Evolutionary conservation across 106 monocot species (phyloP).

Genomic region (Dendrobium nobile): DNA sequence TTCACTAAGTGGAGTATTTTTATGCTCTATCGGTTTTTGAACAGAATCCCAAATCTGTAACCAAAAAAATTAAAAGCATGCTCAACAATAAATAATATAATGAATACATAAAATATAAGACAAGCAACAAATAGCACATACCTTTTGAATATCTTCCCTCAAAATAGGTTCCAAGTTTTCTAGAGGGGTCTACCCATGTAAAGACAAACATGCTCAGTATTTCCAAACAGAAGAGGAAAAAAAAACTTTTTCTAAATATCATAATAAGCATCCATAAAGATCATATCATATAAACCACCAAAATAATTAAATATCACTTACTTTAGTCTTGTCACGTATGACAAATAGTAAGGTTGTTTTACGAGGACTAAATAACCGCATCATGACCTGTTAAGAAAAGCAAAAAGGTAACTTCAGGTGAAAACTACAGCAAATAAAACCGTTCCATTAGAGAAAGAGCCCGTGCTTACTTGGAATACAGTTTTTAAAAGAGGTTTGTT

Average conservation of each 20-base stretch:
- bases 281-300: neutral
- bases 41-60: conserved; percentile 96
- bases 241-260: conserved; percentile 1
- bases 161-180: conserved; percentile 88
- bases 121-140: conserved; percentile 11
- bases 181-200: conserved; percentile 61
- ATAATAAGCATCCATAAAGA: neutral
- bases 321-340: conserved; percentile 94
- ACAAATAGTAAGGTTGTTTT: conserved; percentile 95
- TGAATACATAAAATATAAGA: neutral
- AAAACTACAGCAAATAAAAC: conserved; percentile 1
- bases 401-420: conserved; percentile 8
- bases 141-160: conserved; percentile 98
- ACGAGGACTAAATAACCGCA: conserved; percentile 92
- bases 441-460: conserved; percentile 4
- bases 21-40: conserved; percentile 76
- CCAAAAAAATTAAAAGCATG: neutral
- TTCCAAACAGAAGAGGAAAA: conserved; percentile 1
- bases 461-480: conserved; percentile 74
- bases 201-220: conserved; percentile 9
- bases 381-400: conserved; percentile 70
- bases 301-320: conserved; percentile 14
- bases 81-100: conserved; percentile 2
- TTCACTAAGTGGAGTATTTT: conserved; percentile 85
- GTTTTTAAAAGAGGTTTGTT: conserved; percentile 98